phyloP scores from a whole-genome alignment of 352 stramenopile genomes.

The Globisporangium apiculatum region DNA sequence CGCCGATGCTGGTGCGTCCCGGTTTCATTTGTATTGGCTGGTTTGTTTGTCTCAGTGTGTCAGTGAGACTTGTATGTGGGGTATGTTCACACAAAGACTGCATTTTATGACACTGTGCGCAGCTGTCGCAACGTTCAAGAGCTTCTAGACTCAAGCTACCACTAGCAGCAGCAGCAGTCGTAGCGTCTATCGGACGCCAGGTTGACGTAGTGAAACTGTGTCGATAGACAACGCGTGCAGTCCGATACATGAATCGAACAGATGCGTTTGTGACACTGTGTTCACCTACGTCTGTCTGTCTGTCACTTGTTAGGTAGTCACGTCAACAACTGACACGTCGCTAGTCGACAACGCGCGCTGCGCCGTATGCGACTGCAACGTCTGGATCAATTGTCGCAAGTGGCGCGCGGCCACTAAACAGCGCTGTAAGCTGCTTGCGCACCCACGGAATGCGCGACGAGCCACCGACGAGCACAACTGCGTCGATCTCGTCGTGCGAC shows the following conservation, averaged over 20 bases:
- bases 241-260: no score
- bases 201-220: no score
- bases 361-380: slow-evolving; percentile 57
- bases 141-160: slow-evolving; percentile 13
- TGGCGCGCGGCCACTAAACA: slow-evolving; percentile 41
- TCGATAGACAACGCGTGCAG: no score
- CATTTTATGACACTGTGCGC: no score
- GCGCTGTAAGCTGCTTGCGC: slow-evolving; percentile 24
- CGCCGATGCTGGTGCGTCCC: slow-evolving; percentile 29
- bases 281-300: background rate
- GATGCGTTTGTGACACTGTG: no score
- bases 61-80: no score
- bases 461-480: slow-evolving; percentile 93
- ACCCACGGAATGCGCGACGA: slow-evolving; percentile 93
- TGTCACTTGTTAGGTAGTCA: background rate
- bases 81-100: no score
- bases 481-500: slow-evolving; percentile 78
- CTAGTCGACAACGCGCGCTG: slow-evolving; percentile 46
- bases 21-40: no score
- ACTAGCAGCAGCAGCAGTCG: background rate
- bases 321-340: no score
- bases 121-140: slow-evolving; percentile 26
- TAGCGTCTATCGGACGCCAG: no score
- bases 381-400: slow-evolving; percentile 59
- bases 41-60: background rate